These are phyloP conservation scores for Boechera retrofracta DNA, from an alignment of 345 rosid genomes.

Conservation along the genomic window DNA sequence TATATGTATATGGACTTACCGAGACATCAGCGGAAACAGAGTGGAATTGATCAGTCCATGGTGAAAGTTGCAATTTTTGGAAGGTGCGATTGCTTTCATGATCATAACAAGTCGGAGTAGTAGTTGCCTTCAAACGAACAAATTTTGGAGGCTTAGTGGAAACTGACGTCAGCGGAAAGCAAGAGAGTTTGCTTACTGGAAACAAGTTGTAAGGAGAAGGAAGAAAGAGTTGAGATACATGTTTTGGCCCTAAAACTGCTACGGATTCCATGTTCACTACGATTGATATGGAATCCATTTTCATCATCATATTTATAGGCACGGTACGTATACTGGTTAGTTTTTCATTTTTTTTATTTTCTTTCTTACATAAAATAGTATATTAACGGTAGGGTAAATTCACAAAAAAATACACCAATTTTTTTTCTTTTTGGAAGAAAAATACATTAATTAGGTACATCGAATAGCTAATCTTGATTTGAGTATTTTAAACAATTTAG, in stretches of 20 bases:
- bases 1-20: neutral
- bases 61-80: neutral
- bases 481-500: too few species aligned
- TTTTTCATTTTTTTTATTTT: too few species aligned
- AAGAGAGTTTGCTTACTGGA: neutral
- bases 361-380: too few species aligned
- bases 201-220: neutral
- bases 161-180: neutral
- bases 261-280: neutral
- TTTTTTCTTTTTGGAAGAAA: too few species aligned
- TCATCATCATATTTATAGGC: neutral
- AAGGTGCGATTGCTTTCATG: neutral
- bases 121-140: neutral
- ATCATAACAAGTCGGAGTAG: neutral
- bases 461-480: too few species aligned
- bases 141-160: neutral
- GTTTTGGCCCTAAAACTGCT: neutral
- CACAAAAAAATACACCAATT: too few species aligned
- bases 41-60: neutral
- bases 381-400: too few species aligned
- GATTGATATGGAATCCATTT: too few species aligned
- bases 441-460: too few species aligned
- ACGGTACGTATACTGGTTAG: too few species aligned
- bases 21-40: neutral
- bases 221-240: neutral